phyloP scores from a whole-genome alignment of 257 asterid genomes.

The Capsicum pubescens region DNA sequence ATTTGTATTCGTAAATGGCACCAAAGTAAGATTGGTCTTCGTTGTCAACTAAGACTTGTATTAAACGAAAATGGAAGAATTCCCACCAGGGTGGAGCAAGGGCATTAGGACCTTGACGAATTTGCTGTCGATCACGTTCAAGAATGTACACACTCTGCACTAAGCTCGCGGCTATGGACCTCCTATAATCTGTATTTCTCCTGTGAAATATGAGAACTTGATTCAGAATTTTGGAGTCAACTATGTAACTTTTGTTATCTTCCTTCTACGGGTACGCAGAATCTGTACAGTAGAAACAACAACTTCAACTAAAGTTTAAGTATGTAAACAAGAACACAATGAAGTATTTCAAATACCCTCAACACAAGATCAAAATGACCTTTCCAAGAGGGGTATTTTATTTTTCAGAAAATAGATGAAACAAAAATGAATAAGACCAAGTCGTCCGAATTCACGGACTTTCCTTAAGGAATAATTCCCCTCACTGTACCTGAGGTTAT shows the following conservation, averaged over 20 bases:
- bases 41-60: conserved; percentile 49
- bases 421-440: no score
- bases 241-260: background rate
- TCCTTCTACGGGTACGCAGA: no score
- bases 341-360: no score
- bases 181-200: conserved; percentile 64
- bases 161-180: conserved; percentile 67
- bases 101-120: conserved; percentile 55
- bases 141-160: conserved; percentile 68
- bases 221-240: background rate
- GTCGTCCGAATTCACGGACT: no score
- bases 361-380: no score
- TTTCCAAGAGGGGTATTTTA: no score
- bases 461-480: no score
- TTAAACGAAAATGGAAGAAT: conserved; percentile 55
- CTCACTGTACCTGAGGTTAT: no score
- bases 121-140: conserved; percentile 65
- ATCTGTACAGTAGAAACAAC: no score
- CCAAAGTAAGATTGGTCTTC: conserved; percentile 67
- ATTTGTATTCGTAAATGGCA: conserved; percentile 53
- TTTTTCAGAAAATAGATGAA: no score
- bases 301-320: no score
- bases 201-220: conserved; percentile 33
- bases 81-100: conserved; percentile 86
- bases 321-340: no score